Evolutionary conservation across 768 basidiomycete genomes (phyloP).

Genomic region (Leccinum truebloodii): DNA sequence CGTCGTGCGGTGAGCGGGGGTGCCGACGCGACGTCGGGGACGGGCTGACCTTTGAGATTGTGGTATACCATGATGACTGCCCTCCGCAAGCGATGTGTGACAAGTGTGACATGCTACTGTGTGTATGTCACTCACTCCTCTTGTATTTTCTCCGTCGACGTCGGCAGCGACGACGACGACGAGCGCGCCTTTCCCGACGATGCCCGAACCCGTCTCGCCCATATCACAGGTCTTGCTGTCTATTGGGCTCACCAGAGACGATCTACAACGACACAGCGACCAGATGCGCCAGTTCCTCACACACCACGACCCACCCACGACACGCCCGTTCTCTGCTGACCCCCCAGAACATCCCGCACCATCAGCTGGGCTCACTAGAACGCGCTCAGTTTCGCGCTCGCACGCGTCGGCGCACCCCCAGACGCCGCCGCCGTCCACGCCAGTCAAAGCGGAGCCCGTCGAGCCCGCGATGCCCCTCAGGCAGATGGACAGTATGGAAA

Average conservation of each 20-base stretch:
- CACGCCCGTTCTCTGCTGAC: constrained; percentile 43
- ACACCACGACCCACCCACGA: constrained; percentile 46
- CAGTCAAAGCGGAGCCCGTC: constrained; percentile 62
- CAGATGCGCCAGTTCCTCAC: constrained; percentile 82
- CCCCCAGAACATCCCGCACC: constrained; percentile 31
- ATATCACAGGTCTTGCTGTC: constrained; percentile 71
- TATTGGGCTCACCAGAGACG: constrained; percentile 76
- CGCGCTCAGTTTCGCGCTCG: constrained; percentile 48
- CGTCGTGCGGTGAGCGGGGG: constrained; percentile 22
- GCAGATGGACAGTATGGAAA: constrained; percentile 73
- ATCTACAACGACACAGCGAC: constrained; percentile 67
- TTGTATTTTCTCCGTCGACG: constrained; percentile 21
- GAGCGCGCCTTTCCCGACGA: background rate
- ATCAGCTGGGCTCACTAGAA: constrained; percentile 44
- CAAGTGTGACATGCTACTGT: constrained; percentile 18
- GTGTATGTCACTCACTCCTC: background rate
- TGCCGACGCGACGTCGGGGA: background rate
- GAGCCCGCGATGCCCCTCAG: constrained; percentile 53
- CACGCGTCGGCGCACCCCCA: constrained; percentile 43
- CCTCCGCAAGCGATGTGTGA: constrained; percentile 19
- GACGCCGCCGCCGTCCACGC: constrained; percentile 52
- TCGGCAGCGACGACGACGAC: constrained; percentile 24
- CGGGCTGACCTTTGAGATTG: constrained; percentile 75
- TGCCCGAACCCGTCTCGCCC: constrained; percentile 49
- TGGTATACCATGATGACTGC: constrained; percentile 71